Evolutionary conservation across 2,329 filamentous ascomycete species (phyloP).

Genomic region (Chrysosporium keratinophilum): DNA sequence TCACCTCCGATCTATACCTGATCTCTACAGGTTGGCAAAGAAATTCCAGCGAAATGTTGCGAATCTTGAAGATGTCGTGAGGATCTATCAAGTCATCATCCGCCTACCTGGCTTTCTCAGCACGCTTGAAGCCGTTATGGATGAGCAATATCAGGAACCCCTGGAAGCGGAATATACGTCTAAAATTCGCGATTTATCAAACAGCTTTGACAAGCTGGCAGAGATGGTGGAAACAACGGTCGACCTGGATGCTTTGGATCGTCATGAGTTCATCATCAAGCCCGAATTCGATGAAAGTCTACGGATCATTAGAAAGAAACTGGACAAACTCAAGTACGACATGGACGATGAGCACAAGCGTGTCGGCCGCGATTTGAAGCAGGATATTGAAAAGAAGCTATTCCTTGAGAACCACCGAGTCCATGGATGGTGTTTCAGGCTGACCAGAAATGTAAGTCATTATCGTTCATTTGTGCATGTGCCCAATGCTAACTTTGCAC

Average conservation of each 20-base stretch:
- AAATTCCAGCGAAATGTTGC: slow-evolving; percentile 87
- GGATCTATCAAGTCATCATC: slow-evolving; percentile 89
- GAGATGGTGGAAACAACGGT: slow-evolving; percentile 99
- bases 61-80: slow-evolving; percentile 87
- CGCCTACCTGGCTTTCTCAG: slow-evolving; percentile 80
- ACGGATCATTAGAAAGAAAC: slow-evolving; percentile 76
- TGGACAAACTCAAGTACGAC: slow-evolving; percentile 70
- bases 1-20: slow-evolving; percentile 82
- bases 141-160: slow-evolving; percentile 80
- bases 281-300: slow-evolving; percentile 90
- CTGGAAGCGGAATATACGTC: slow-evolving; percentile 78
- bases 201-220: slow-evolving; percentile 72
- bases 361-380: slow-evolving; percentile 69
- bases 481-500: slow-evolving; percentile 2
- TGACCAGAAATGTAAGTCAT: slow-evolving; percentile 55
- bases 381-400: slow-evolving; percentile 96
- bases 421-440: slow-evolving; percentile 90
- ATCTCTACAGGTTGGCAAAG: slow-evolving; percentile 86
- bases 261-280: slow-evolving; percentile 98
- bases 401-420: slow-evolving; percentile 94
- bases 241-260: slow-evolving; percentile 86
- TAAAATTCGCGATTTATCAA: slow-evolving; percentile 65
- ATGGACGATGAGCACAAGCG: slow-evolving; percentile 73
- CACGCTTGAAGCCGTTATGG: slow-evolving; percentile 87
- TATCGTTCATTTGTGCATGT: slow-evolving; percentile 19